These are phyloP conservation scores for Eucalyptus paniculata DNA, from an alignment of 345 rosid species.

Conservation along the genomic window DNA sequence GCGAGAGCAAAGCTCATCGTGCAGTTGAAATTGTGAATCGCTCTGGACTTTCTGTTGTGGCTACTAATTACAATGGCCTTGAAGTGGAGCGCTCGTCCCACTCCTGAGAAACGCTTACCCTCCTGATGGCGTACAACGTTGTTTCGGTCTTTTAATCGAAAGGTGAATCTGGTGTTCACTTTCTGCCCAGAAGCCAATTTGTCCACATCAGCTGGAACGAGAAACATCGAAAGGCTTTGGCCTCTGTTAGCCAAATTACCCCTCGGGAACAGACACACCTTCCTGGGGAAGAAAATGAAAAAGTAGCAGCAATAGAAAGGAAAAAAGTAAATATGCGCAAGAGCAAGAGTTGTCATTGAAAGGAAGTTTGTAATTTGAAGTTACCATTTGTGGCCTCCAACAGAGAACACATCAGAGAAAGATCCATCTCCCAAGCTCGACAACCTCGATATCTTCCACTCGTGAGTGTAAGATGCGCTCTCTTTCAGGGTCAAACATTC, in stretches of 20 bases:
- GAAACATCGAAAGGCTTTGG: background rate
- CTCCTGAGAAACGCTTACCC: background rate
- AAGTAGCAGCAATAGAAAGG: background rate
- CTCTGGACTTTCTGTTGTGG: background rate
- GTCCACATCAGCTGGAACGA: background rate
- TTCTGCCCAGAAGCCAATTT: background rate
- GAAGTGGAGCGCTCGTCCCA: background rate
- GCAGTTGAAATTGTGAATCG: background rate
- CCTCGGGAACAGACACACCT: background rate
- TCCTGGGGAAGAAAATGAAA: background rate
- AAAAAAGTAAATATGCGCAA: background rate
- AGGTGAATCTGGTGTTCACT: background rate
- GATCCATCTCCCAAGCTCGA: background rate
- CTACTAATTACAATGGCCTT: background rate
- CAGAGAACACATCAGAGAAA: background rate
- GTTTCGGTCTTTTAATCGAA: background rate
- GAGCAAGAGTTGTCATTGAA: background rate
- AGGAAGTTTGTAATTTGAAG: background rate
- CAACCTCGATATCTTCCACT: background rate
- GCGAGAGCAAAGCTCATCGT: background rate
- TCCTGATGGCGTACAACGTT: fast-evolving
- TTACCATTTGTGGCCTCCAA: background rate
- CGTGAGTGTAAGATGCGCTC: background rate
- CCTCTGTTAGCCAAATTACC: background rate
- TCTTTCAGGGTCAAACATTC: background rate